Base-by-base conservation (phyloP, 1,284 basidiomycete genomes). In the Malassezia slooffiae region DNA sequence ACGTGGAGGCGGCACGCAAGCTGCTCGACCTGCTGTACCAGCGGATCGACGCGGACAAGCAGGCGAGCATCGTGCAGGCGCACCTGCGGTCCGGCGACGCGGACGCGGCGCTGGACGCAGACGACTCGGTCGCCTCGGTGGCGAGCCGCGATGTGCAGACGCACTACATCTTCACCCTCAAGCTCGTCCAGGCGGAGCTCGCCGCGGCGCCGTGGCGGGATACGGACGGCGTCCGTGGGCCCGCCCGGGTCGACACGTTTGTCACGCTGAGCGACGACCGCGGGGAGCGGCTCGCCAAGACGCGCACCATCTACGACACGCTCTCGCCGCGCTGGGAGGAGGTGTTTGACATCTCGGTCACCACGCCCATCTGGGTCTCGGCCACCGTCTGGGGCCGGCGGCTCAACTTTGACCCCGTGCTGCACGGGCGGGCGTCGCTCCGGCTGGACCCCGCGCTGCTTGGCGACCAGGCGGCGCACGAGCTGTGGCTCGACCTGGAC, bases 301-400 rank as follows among this genome's bases (percentile, higher is more conserved):
- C 90, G 8, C 76, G 93, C 37, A 96, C 90, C 16, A 86, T 97
- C 38, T 93, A 95, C 67, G 90, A 96, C 71, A 81, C 82, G 3
- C 71, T 83, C 22, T 80, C 79, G 62, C 91, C 93, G 17, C 77
- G 89, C 70, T 97, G 91, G 93, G 89, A 96, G 55, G 91, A 97
- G 69, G 88, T 86, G 0, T 89, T 95, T 58, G 93, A 99, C 69
- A 77, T 97, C 9, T 85, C 88, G 0, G 83, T 95, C 2, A 67
- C 71, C 34, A 69, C 72, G 23, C 81, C 86, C 31, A 76, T 95
- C 13, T 99, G 93, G 93, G 75, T 97, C 38, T 93, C 95, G 79
- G 82, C 89, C 34, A 93, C 89, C 35, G 79, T 97, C 20, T 82
- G 88, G 54, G 86, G 95, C 64, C 81, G 90, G 8, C 82, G 83